Evolutionary conservation across 257 asterid species (phyloP).

Genomic region (Fraxinus anomala): DNA sequence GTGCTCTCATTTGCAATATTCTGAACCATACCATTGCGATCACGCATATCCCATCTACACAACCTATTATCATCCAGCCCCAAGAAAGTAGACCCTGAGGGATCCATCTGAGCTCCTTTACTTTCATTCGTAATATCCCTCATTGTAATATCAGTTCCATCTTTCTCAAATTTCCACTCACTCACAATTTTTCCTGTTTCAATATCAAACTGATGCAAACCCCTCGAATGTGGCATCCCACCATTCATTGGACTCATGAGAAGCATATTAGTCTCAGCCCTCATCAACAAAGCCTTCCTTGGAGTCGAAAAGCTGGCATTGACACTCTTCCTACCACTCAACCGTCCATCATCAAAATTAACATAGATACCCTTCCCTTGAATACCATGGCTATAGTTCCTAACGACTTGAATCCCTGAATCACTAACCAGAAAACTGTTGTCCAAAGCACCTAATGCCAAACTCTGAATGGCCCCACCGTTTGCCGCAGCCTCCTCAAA

Average conservation of each 20-base stretch:
- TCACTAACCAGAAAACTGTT: constrained; percentile 89
- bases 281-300: constrained; percentile 82
- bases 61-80: constrained; percentile 90
- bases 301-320: constrained; percentile 55
- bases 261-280: constrained; percentile 94
- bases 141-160: constrained; percentile 90
- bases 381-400: constrained; percentile 81
- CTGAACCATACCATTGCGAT: constrained; percentile 82
- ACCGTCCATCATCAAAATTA: constrained; percentile 57
- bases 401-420: constrained; percentile 84
- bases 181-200: constrained; percentile 85
- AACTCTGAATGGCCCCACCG: constrained; percentile 78
- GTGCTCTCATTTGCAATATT: constrained; percentile 64
- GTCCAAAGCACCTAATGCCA: constrained; percentile 91
- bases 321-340: constrained; percentile 39
- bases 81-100: constrained; percentile 90
- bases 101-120: constrained; percentile 94
- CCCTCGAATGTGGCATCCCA: constrained; percentile 66
- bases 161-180: constrained; percentile 95
- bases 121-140: constrained; percentile 86
- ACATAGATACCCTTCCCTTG: constrained; percentile 91
- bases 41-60: constrained; percentile 99
- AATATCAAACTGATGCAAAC: constrained; percentile 89
- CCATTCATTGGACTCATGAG: constrained; percentile 83
- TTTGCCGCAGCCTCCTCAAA: constrained; percentile 72